Evolutionary conservation across 148 eudicot genomes (phyloP), one percentile per base, ranked within the genome.

Genomic region (Salicornia ramosissima): DNA sequence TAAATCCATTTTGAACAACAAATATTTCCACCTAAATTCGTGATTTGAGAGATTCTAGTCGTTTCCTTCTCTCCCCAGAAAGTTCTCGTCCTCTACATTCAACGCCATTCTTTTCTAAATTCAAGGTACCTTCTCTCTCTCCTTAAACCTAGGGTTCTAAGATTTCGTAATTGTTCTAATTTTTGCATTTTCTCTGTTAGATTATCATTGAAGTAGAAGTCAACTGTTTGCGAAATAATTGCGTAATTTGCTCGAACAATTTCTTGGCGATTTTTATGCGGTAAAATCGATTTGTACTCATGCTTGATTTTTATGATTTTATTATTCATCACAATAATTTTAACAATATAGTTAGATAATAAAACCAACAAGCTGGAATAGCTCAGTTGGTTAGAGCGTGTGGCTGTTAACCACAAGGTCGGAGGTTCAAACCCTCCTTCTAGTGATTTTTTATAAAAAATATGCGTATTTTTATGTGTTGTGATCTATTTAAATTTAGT

Each of bases 381-480:
- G 84, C 79, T 81, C 84, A 81, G 81, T 77, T 81, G 84, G 81
- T 71, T 81, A 78, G 84, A 81, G 84, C 84, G 81, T 81, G 82
- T 81, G 84, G 81, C 82, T 78, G 79, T 81, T 81, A 81, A 81
- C 81, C 84, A 81, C 84, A 82, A 82, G 82, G 85, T 82, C 80
- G 80, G 81, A 78, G 85, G 82, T 82, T 82, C 82, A 28, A 82
- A 45, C 80, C 82, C 85, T 82, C 81, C 82, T 76, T 78, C 82
- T 82, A 82, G 85, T 8, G 40, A 3, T 36, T 36, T 36, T 36
- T 36, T 4, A 3, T 36, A n/a, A n/a, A n/a, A n/a, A n/a, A n/a
- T 36, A 3, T 36, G 40, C 40, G 8, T 36, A 3, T 36, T 36
- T 36, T 36, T 36, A 8, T 36, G 40, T 36, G 40, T 36, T 8